Evolutionary conservation across 768 basidiomycete genomes (phyloP), one percentile per base, ranked within the genome.

Genomic region (Kwoniella shandongensis): DNA sequence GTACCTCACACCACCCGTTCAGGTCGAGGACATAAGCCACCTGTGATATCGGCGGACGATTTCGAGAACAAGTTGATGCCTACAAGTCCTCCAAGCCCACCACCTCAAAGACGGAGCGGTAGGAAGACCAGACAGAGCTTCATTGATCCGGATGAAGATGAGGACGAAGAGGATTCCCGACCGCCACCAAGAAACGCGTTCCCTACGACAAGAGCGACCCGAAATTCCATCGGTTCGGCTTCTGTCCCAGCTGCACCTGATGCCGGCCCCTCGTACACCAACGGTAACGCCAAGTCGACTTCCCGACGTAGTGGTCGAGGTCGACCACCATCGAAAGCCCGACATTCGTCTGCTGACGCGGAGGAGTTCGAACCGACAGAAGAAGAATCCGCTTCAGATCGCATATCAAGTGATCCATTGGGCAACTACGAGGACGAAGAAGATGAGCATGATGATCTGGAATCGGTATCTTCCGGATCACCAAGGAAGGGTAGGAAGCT

Each of bases 341-440:
- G 67, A 18, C 65, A 64, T 42, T 61, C 62, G 7, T 66, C 67
- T 7, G 69, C 59, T 22, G 70, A 66, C 46, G 70, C 48, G 15
- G 70, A 66, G 20, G 55, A 53, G 22, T 67, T 67, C 32, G 57
- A 65, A 22, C 67, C 63, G 20, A 40, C 32, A 22, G 53, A 61
- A 3, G 59, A 54, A 15, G 55, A 44, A 18, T 54, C 48, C 4
- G 35, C 32, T 0, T 44, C 51, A 10, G 52, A 59, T 13, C 62
- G 60, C 2, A 29, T 27, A 22, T 62, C 60, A 5, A 62, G 63
- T 7, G 65, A 67, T 52, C 58, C 53, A 1, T 22, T 65, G 6
- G 53, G 27, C 2, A 42, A 49, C 7, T 46, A 57, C 29, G 59
- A 62, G 5, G 59, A 53, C 4, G 51, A 55, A 18, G 62, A 66